Base-by-base conservation (phyloP, 1,284 basidiomycete genomes). In the Rhodotorula sp. region DNA sequence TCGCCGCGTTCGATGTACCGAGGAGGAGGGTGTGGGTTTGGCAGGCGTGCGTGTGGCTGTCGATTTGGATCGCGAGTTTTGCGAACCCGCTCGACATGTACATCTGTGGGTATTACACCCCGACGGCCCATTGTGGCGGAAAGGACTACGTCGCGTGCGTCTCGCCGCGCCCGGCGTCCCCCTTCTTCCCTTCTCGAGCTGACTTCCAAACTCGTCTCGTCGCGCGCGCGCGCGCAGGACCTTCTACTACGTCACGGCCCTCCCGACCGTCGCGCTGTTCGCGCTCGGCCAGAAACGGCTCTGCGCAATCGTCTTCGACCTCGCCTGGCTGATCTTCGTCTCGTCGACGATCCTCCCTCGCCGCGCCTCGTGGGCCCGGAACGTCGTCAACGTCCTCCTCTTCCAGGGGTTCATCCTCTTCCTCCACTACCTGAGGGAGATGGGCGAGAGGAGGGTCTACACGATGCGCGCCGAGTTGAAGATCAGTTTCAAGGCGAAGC, bases 221-320 rank as follows among this genome's bases (percentile, higher is more conserved):
- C 37, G 10, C 40, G 37, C 7, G 13, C 7, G 8, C 37, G 65
- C 70, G 31, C 76, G 88, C 59, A 84, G 82, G 46, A 82, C 56
- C 40, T 24, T 59, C 58, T 83, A 83, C 72, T 84, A 83, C 74
- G 81, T 82, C 18, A 82, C 87, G 72, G 89, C 87, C 18, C 79
- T 90, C 30, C 90, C 90, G 76, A 87, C 87, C 0, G 86, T 93
- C 52, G 89, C 86, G 2, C 80, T 93, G 15, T 90, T 93, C 76
- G 90, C 89, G 4, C 79, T 93, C 63, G 86, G 87, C 73, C 81
- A 88, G 75, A 86, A 87, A 68, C 84, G 91, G 28, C 80, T 89
- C 51, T 84, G 86, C n/a, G 87, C 88, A 1, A 81, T 87, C 55
- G 63, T 87, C 44, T 88, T 87, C 13, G 85, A 87, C 0, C 59